Conservation (phyloP, 2,329 filamentous ascomycete genomes). For the Aspergillus persii region DNA sequence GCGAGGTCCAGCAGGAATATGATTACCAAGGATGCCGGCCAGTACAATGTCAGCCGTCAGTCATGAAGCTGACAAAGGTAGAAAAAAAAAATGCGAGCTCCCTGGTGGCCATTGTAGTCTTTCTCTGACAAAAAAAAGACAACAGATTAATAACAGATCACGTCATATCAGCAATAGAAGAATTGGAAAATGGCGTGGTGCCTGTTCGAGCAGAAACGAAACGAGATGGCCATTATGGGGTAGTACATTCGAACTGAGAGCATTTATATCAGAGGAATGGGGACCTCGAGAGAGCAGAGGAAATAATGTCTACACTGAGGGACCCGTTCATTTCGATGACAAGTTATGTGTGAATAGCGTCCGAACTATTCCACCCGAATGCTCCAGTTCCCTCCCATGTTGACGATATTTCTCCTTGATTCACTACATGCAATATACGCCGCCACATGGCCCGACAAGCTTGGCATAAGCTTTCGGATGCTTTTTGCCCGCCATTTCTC, state of each 20-base stretch:
- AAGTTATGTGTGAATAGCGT: no score
- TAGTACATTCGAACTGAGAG: background rate
- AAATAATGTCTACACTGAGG: background rate
- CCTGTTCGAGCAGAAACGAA: no score
- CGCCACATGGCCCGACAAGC: background rate
- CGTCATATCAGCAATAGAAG: constrained; percentile 46
- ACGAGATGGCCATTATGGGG: background rate
- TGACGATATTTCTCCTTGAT: no score
- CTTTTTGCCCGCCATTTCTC: background rate
- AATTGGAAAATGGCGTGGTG: constrained; percentile 32
- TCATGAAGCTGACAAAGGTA: constrained; percentile 46
- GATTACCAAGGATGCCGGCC: constrained; percentile 45
- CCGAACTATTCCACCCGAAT: background rate
- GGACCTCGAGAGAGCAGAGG: constrained; percentile 1
- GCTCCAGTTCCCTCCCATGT: background rate
- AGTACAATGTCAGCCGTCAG: constrained; percentile 25
- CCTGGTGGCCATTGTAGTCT: constrained; percentile 54
- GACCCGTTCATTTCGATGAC: background rate
- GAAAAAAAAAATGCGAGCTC: constrained; percentile 40
- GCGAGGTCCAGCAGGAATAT: constrained; percentile 54
- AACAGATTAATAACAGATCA: constrained; percentile 48
- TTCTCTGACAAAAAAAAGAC: constrained; percentile 44
- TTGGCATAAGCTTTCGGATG: background rate
- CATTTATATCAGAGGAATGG: background rate
- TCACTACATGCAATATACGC: background rate